phyloP scores from a whole-genome alignment of 2,329 filamentous ascomycete genomes.

The Atkinsonella texensis region DNA sequence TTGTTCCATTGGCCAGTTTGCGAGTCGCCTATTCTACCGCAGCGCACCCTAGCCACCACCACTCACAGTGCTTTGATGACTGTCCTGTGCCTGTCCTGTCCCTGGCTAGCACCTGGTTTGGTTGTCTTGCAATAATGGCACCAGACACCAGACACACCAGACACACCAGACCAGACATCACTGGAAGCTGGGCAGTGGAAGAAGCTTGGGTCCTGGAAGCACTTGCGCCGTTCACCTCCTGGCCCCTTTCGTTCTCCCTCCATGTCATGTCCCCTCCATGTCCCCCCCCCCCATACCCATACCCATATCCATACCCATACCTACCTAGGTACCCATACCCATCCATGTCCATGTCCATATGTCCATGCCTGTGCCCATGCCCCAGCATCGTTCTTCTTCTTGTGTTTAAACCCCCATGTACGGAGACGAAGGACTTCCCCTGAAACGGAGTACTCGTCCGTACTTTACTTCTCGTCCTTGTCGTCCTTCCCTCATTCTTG shows the following conservation, averaged over 20 bases:
- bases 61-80: neutral
- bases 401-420: neutral
- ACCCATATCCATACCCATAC: too few relatives aligned
- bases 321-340: neutral
- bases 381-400: neutral
- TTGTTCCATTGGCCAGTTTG: too few relatives aligned
- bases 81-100: neutral
- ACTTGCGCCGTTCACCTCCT: neutral
- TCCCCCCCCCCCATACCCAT: neutral
- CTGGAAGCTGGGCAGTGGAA: too few relatives aligned
- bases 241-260: neutral
- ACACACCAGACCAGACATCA: too few relatives aligned
- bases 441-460: neutral
- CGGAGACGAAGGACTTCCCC: neutral
- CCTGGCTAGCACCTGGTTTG: neutral
- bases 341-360: too few relatives aligned
- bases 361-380: neutral
- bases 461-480: neutral
- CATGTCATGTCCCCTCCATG: too few relatives aligned
- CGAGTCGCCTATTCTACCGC: too few relatives aligned
- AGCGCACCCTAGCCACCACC: neutral
- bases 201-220: neutral
- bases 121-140: neutral
- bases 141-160: too few relatives aligned
- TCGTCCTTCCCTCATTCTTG: neutral